These are phyloP conservation scores for Coniochaeta prunicola DNA, from an alignment of 2,329 filamentous ascomycete genomes.

Conservation along the genomic window DNA sequence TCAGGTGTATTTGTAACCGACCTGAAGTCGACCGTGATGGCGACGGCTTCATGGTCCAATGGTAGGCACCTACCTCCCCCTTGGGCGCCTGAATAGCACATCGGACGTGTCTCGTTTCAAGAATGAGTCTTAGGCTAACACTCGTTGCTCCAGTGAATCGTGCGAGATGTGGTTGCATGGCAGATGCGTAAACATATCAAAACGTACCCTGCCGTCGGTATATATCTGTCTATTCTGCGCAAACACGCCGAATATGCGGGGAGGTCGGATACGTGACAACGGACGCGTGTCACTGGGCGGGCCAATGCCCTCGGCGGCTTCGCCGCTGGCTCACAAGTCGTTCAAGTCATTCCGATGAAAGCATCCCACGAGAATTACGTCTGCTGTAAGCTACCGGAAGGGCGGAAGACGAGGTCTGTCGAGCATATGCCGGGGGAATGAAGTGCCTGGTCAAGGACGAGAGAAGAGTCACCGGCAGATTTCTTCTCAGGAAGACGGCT, in stretches of 20 bases:
- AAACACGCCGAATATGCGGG: constrained; percentile 48
- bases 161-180: constrained; percentile 61
- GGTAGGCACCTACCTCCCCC: constrained; percentile 38
- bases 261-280: constrained; percentile 38
- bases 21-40: constrained; percentile 32
- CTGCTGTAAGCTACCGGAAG: too few relatives aligned
- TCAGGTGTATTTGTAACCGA: constrained; percentile 51
- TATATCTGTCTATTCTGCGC: constrained; percentile 60
- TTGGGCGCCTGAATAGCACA: too few relatives aligned
- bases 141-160: constrained; percentile 47
- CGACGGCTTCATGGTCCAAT: constrained; percentile 54
- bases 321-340: constrained; percentile 38
- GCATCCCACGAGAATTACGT: too few relatives aligned
- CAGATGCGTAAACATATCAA: constrained; percentile 53
- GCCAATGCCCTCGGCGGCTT: constrained; percentile 15
- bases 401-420: too few relatives aligned
- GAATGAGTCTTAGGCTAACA: background rate
- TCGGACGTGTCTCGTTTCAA: background rate
- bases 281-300: constrained; percentile 21
- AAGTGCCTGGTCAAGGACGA: background rate
- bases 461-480: background rate
- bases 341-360: constrained; percentile 35
- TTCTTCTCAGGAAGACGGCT: constrained; percentile 1
- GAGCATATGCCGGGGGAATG: background rate
- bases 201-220: constrained; percentile 48